phyloP scores from a whole-genome alignment of 345 rosid genomes.

The Lumnitzera littorea region DNA sequence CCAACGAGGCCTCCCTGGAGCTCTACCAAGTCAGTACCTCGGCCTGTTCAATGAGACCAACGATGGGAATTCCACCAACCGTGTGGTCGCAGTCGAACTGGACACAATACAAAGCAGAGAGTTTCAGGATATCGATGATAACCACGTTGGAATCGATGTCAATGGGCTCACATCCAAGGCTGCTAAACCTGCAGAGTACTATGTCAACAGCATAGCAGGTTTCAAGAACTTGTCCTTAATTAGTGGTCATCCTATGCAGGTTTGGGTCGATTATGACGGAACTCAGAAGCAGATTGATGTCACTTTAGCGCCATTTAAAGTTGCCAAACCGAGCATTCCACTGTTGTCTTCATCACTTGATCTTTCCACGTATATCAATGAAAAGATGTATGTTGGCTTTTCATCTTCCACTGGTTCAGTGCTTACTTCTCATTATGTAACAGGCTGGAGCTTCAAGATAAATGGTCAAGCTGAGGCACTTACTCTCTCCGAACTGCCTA shows the following conservation, averaged over 20 bases:
- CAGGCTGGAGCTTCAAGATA: slow-evolving; percentile 69
- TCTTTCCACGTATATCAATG: slow-evolving; percentile 23
- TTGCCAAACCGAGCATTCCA: slow-evolving; percentile 31
- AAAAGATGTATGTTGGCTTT: slow-evolving; percentile 60
- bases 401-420: slow-evolving; percentile 54
- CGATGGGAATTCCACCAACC: slow-evolving; percentile 32
- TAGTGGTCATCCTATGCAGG: slow-evolving; percentile 29
- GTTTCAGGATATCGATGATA: slow-evolving; percentile 29
- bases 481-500: slow-evolving; percentile 41
- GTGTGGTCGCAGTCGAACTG: slow-evolving; percentile 51
- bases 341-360: slow-evolving; percentile 36
- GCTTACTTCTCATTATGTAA: slow-evolving; percentile 22
- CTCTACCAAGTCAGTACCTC: slow-evolving; percentile 24
- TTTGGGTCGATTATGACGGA: slow-evolving; percentile 51
- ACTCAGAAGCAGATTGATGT: slow-evolving; percentile 24
- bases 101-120: slow-evolving; percentile 26
- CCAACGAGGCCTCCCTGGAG: slow-evolving; percentile 29
- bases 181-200: slow-evolving; percentile 21
- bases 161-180: slow-evolving; percentile 25
- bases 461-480: slow-evolving; percentile 33
- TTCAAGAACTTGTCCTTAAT: slow-evolving; percentile 6
- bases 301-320: slow-evolving; percentile 32
- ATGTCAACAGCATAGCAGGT: slow-evolving; percentile 11
- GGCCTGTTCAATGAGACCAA: slow-evolving; percentile 36
- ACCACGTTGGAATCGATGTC: slow-evolving; percentile 53